phyloP scores from a whole-genome alignment of 2,329 filamentous ascomycete species.

The Botrytis sinoallii region DNA sequence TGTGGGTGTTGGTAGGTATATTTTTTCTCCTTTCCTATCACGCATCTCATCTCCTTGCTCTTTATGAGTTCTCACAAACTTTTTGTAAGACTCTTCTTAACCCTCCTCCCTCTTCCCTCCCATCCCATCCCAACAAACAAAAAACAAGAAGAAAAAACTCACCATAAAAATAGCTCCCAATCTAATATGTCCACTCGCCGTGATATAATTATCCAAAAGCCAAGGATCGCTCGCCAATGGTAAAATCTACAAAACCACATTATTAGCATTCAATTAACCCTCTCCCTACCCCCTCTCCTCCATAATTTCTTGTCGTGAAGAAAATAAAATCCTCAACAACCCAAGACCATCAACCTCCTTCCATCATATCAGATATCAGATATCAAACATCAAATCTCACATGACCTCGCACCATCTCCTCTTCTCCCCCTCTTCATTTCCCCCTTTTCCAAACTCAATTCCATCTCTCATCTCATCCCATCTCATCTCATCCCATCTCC shows the following conservation, averaged over 20 bases:
- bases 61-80: background rate
- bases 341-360: background rate
- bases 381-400: background rate
- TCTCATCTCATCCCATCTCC: no score
- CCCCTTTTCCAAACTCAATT: background rate
- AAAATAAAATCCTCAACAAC: no score
- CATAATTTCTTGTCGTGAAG: fast-evolving
- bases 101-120: no score
- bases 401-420: background rate
- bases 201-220: constrained; percentile 68
- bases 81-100: background rate
- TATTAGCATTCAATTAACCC: background rate
- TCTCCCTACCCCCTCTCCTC: background rate
- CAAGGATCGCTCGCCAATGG: constrained; percentile 66
- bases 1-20: background rate
- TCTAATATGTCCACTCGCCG: constrained; percentile 64
- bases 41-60: background rate
- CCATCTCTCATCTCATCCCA: background rate
- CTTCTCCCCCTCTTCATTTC: background rate
- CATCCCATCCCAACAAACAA: no score
- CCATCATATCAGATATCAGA: background rate
- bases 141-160: background rate
- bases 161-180: constrained; percentile 52
- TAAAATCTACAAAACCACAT: constrained; percentile 46
- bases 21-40: background rate